Evolutionary conservation across 2,329 filamentous ascomycete species (phyloP).

Genomic region (Gyromitra esculenta): DNA sequence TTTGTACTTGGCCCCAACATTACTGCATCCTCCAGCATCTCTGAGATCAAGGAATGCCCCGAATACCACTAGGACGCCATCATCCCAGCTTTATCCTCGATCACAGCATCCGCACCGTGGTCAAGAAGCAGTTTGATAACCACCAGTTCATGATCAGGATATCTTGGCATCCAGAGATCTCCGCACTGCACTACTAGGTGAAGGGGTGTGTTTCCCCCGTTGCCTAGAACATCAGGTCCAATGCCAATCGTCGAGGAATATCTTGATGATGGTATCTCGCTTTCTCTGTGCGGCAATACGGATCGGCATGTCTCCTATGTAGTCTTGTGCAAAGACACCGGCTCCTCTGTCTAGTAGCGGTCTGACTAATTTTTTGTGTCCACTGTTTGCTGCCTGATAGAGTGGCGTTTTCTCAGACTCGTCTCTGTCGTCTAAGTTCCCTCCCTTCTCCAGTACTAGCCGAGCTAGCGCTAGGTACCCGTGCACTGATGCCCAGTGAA

Average conservation of each 20-base stretch:
- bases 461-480: slow-evolving; percentile 9
- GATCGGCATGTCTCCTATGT: not conserved
- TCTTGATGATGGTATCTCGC: not conserved
- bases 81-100: not conserved
- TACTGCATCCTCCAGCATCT: not conserved
- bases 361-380: not conserved
- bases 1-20: not conserved
- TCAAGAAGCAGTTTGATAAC: not conserved
- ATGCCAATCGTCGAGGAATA: not conserved
- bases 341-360: not conserved
- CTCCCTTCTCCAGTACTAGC: slow-evolving; percentile 12
- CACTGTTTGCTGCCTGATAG: not conserved
- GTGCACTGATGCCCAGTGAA: slow-evolving; percentile 22
- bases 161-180: not conserved
- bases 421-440: slow-evolving; percentile 6
- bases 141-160: not conserved
- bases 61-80: not conserved
- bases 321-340: not conserved
- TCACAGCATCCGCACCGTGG: not conserved
- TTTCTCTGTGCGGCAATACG: not conserved
- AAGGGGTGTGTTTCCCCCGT: not conserved
- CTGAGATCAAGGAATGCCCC: not conserved
- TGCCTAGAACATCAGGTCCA: not conserved
- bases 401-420: slow-evolving; percentile 19
- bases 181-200: not conserved